Conservation (phyloP, 495 filamentous ascomycete species). For the Evernia prunastri region DNA sequence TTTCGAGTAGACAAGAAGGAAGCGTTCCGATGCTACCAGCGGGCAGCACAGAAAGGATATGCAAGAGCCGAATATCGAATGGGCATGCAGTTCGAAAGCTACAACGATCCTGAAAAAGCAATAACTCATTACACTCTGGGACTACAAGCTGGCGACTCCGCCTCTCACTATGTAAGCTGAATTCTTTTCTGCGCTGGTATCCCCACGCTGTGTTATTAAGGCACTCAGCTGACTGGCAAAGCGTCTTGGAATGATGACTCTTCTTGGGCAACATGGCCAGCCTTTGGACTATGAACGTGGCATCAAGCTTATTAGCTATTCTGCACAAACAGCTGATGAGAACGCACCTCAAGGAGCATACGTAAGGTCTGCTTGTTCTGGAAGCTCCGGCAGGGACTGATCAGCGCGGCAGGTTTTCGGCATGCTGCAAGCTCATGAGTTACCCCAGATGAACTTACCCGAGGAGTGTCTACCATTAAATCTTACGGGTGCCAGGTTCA, state of each 20-base stretch:
- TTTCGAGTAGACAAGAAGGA: slow-evolving; percentile 85
- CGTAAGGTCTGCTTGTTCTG: slow-evolving; percentile 36
- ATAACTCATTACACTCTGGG: slow-evolving; percentile 82
- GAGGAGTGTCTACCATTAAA: slow-evolving; percentile 68
- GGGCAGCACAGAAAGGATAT: slow-evolving; percentile 84
- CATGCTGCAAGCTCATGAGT: slow-evolving; percentile 85
- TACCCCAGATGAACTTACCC: slow-evolving; percentile 80
- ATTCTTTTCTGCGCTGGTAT: slow-evolving; percentile 3
- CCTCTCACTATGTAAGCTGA: slow-evolving; percentile 69
- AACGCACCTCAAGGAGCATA: slow-evolving; percentile 97
- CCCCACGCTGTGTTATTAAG: slow-evolving; percentile 2
- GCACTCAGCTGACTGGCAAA: slow-evolving; percentile 24
- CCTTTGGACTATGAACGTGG: slow-evolving; percentile 71
- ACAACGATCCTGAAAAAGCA: slow-evolving; percentile 84
- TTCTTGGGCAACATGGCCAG: slow-evolving; percentile 87
- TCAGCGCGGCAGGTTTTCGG: slow-evolving; percentile 62
- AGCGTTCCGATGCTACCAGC: slow-evolving; percentile 76
- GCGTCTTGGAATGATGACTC: slow-evolving; percentile 94
- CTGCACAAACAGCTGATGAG: slow-evolving; percentile 87
- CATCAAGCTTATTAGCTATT: slow-evolving; percentile 70
- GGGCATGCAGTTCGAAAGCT: slow-evolving; percentile 95
- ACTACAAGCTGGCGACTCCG: slow-evolving; percentile 72
- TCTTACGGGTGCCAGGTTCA: slow-evolving; percentile 65
- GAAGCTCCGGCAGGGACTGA: slow-evolving; percentile 5
- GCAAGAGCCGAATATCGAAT: slow-evolving; percentile 94